Evolutionary conservation across 208 protist genomes (phyloP), one percentile per base, ranked within the genome.

Genomic region (Crithidia acanthocephali): DNA sequence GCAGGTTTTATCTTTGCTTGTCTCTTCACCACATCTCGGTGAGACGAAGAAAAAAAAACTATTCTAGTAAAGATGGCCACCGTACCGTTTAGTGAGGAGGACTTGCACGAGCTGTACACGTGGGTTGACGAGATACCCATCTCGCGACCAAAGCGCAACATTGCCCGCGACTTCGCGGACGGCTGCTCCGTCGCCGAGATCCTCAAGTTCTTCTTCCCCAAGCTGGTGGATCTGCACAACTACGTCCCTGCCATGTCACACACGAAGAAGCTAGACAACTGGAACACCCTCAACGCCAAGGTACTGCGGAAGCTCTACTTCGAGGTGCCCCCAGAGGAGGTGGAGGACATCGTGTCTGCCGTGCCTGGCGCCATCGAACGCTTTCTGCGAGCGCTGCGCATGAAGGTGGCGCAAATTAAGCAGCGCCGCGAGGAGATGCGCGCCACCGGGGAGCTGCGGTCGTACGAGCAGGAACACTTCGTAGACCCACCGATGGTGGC

Each of bases 181-280:
- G 98, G 97, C 27, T 98, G 99, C 61, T 93, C 98, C 61, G 87
- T 99, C 30, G 98, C 98, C 0, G 98, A 99, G 67, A 90, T 99
- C 8, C 79, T 99, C 16, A 88, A 97, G 58, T 97, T 98, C 83
- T 99, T 98, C 73, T 98, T 98, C 58, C 98, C 98, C 10, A 94
- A 94, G 58, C 71, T 99, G 7, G 98, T 99, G 2, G 97, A 99
- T n/a, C 69, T 99, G 37, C 98, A 99, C 95, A 99, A 99, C 89
- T 99, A 99, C 78, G 84, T 79, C 2, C 85, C 96, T 0, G 90
- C 97, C 10, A 96, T 96, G 83, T 88, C 87, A 0, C 76, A 79
- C 8, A 59, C 65, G 35, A 91, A 98, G 63, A 99, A 99, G 84
- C 48, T 91, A 9, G 96, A 98, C 68, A 99, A 99, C 83, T 99